These are phyloP conservation scores for Ammopiptanthus mongolicus DNA, from an alignment of 306 rosid species.

Conservation along the genomic window DNA sequence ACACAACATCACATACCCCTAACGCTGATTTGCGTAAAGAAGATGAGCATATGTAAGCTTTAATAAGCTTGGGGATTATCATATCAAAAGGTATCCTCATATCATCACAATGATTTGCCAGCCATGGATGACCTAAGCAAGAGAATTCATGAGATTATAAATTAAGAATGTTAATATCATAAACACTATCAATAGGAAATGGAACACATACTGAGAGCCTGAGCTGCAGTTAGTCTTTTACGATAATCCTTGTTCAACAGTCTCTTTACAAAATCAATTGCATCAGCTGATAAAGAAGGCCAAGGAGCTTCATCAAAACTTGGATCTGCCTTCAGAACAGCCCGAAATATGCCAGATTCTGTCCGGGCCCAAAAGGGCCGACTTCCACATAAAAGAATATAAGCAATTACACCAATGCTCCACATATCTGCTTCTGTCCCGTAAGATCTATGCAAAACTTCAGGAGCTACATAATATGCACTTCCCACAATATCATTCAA, in stretches of 20 bases:
- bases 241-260: conserved; percentile 70
- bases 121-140: conserved; percentile 77
- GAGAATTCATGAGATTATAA: not conserved
- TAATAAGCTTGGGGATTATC: conserved; percentile 62
- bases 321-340: conserved; percentile 81
- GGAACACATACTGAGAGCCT: conserved; percentile 53
- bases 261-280: conserved; percentile 69
- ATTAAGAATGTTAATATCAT: not conserved
- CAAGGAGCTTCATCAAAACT: conserved; percentile 85
- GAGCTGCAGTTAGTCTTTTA: conserved; percentile 74
- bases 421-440: conserved; percentile 89
- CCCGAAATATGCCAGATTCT: conserved; percentile 80
- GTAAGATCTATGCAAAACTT: conserved; percentile 80
- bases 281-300: conserved; percentile 76
- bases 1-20: conserved; percentile 41
- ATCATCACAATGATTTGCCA: conserved; percentile 45
- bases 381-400: conserved; percentile 84
- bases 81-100: conserved; percentile 62
- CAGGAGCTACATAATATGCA: conserved; percentile 91
- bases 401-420: conserved; percentile 90
- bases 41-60: conserved; percentile 61
- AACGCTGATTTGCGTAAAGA: conserved; percentile 75
- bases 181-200: not conserved
- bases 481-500: conserved; percentile 86
- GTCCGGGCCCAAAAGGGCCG: conserved; percentile 86